Evolutionary conservation across 2,329 filamentous ascomycete genomes (phyloP).

Genomic region (Xylaria digitata): DNA sequence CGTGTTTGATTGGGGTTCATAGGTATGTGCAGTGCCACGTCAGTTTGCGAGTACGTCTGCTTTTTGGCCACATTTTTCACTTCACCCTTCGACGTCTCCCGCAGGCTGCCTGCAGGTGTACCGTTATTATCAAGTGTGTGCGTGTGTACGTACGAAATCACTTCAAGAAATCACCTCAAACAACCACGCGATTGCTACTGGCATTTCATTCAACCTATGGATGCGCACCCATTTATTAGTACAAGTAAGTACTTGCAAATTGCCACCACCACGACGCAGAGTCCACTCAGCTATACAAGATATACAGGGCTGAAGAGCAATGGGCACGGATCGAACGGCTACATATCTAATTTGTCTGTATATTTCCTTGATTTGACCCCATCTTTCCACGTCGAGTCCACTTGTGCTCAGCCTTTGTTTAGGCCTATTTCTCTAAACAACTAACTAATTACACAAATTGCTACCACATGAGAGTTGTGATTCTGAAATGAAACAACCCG

Average conservation of each 20-base stretch:
- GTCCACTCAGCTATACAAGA: conserved; percentile 1
- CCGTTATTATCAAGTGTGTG: neutral
- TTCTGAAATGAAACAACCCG: conserved; percentile 10
- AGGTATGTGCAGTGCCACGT: conserved; percentile 33
- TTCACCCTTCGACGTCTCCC: neutral
- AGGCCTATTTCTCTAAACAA: conserved; percentile 1
- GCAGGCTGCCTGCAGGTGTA: conserved; percentile 7
- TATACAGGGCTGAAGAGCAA: conserved; percentile 12
- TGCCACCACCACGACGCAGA: conserved; percentile 18
- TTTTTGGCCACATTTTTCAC: conserved; percentile 27
- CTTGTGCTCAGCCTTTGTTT: conserved; percentile 1
- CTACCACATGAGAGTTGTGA: neutral
- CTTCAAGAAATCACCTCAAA: neutral
- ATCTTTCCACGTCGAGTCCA: conserved; percentile 16
- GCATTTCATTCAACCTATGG: neutral
- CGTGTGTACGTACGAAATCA: neutral
- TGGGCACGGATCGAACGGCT: conserved; percentile 5
- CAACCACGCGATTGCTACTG: neutral
- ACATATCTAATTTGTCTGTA: neutral
- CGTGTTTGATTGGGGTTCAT: conserved; percentile 12
- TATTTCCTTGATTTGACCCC: neutral
- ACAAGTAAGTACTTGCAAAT: conserved; percentile 13
- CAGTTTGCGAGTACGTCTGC: conserved; percentile 27
- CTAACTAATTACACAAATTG: conserved; percentile 8
- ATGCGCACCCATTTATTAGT: neutral